Conservation (phyloP, 352 stramenopile genomes). For the Phytophthora tubulina region DNA sequence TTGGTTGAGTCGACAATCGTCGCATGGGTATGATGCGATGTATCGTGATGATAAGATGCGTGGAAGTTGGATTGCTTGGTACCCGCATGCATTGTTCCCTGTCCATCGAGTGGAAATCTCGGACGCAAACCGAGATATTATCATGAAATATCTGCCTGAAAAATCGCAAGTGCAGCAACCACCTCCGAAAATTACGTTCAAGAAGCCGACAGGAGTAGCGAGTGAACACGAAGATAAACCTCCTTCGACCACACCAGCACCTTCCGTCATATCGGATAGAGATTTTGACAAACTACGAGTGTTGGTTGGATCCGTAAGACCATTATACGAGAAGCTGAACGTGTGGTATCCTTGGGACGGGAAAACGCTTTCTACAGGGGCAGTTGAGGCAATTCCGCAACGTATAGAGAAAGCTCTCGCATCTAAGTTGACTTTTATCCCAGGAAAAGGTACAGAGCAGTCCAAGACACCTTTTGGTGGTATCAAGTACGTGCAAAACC, state of each 20-base stretch:
- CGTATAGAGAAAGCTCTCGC: slow-evolving; percentile 53
- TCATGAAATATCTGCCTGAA: slow-evolving; percentile 35
- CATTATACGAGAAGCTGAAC: slow-evolving; percentile 42
- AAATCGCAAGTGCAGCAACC: slow-evolving; percentile 24
- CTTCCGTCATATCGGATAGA: slow-evolving; percentile 21
- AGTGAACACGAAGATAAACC: slow-evolving; percentile 13
- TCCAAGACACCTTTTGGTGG: slow-evolving; percentile 60
- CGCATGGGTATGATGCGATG: slow-evolving; percentile 63
- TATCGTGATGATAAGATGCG: slow-evolving; percentile 41
- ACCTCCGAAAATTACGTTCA: slow-evolving; percentile 27
- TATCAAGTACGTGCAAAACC: slow-evolving; percentile 54
- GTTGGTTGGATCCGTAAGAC: slow-evolving; percentile 32
- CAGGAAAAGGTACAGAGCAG: background rate
- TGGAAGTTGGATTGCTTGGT: slow-evolving; percentile 54
- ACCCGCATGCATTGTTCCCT: slow-evolving; percentile 58
- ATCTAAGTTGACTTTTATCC: slow-evolving; percentile 54
- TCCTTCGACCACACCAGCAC: background rate
- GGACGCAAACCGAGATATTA: slow-evolving; percentile 18
- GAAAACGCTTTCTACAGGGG: slow-evolving; percentile 47
- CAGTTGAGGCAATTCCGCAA: slow-evolving; percentile 39
- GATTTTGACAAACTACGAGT: slow-evolving; percentile 38
- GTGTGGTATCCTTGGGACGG: slow-evolving; percentile 63
- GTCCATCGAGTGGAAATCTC: slow-evolving; percentile 45
- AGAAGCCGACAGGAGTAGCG: slow-evolving; percentile 15
- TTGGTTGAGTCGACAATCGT: slow-evolving; percentile 55